A percentile compares a stretch with the other conserved stretches of the same genome.
These are phyloP conservation scores for Cenchrus americanus DNA, from an alignment of 176 grass and related monocot species.

Conservation along the genomic window DNA sequence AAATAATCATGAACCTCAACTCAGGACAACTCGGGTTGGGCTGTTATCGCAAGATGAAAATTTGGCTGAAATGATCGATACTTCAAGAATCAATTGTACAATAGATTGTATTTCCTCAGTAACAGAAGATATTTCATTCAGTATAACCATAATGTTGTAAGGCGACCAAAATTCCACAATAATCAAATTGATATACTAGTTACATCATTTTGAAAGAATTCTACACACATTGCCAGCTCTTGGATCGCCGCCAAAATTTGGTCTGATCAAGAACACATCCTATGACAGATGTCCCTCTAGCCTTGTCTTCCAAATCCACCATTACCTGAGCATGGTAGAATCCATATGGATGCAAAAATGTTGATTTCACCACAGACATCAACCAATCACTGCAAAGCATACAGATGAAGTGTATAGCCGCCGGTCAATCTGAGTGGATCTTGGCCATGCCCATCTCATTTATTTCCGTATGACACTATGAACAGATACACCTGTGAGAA, in stretches of 20 bases:
- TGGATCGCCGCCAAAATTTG: background rate
- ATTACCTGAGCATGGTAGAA: constrained; percentile 25
- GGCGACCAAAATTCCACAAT: constrained; percentile 34
- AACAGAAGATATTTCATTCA: constrained; percentile 35
- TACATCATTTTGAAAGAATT: constrained; percentile 57
- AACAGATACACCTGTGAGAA: constrained; percentile 45
- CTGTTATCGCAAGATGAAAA: background rate
- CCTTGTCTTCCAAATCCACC: constrained; percentile 14
- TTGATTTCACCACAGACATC: constrained; percentile 13
- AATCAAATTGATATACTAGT: constrained; percentile 54
- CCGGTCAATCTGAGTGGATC: background rate
- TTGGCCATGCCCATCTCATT: constrained; percentile 19
- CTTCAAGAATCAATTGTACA: constrained; percentile 23
- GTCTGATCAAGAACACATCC: constrained; percentile 29
- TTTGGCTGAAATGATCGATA: background rate
- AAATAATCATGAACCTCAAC: constrained; percentile 22
- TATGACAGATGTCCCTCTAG: constrained; percentile 1
- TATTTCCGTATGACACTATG: constrained; percentile 55
- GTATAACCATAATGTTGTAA: constrained; percentile 34
- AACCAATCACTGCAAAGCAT: constrained; percentile 1
- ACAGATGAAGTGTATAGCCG: constrained; percentile 31
- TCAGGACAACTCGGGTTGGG: background rate
- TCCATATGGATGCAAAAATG: constrained; percentile 36
- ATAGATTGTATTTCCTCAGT: constrained; percentile 6
- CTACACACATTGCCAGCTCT: constrained; percentile 43